Percentiles rank a stretch among this genome's conserved stretches.
Evolutionary conservation across 371 early-diverging fungal genomes (phyloP).

Genomic region (Phascolomyces articulosus): DNA sequence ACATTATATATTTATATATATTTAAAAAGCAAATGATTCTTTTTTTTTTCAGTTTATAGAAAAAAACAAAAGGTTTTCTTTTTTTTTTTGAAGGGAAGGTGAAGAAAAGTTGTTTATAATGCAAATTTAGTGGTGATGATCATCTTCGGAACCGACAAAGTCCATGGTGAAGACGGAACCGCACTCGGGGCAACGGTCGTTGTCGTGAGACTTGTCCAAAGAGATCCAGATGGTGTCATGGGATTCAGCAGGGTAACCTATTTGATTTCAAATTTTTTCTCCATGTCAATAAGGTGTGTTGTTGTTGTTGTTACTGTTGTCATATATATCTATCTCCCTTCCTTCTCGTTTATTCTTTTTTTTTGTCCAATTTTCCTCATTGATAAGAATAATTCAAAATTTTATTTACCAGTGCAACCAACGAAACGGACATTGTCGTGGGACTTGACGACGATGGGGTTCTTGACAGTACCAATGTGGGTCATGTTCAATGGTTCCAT

Average conservation of each 20-base stretch:
- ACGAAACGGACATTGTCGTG: slow-evolving; percentile 84
- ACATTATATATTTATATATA: no score
- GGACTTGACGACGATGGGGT: slow-evolving; percentile 89
- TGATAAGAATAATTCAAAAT: no score
- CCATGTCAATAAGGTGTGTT: no score
- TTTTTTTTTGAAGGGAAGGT: neutral
- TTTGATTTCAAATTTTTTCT: neutral
- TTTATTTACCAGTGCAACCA: slow-evolving; percentile 92
- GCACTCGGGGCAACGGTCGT: slow-evolving; percentile 97
- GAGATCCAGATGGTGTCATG: slow-evolving; percentile 88
- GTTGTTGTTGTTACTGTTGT: no score
- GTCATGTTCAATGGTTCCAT: slow-evolving; percentile 80
- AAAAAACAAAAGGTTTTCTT: neutral
- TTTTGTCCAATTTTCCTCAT: no score
- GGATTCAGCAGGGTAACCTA: slow-evolving; percentile 88
- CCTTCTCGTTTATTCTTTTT: neutral
- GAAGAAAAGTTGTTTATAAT: slow-evolving; percentile 1
- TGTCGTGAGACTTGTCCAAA: slow-evolving; percentile 73
- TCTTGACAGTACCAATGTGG: slow-evolving; percentile 79
- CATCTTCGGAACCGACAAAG: slow-evolving; percentile 52
- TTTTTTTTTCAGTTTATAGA: no score
- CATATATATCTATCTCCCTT: neutral
- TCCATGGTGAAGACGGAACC: slow-evolving; percentile 82
- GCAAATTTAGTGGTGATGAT: slow-evolving; percentile 36
- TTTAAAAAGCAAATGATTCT: neutral